Evolutionary conservation across 1,139 yeast species (phyloP).

Genomic region (Lizanozyma gosingica): DNA sequence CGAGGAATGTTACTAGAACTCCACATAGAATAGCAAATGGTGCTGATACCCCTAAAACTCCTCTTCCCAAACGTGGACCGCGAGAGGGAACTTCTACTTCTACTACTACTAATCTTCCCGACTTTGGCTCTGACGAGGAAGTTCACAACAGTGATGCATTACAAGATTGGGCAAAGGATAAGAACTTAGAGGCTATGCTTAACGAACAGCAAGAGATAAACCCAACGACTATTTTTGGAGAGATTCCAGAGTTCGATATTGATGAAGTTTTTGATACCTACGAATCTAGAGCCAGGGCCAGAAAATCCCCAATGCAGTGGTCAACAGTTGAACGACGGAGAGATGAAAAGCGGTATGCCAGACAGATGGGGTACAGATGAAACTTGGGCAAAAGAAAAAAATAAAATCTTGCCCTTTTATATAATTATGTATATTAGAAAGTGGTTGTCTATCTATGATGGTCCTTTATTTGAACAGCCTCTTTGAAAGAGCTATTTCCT

Average conservation of each 20-base stretch:
- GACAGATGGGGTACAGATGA: slow-evolving; percentile 42
- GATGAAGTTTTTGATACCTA: slow-evolving; percentile 56
- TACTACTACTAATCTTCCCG: slow-evolving; percentile 22
- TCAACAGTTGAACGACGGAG: slow-evolving; percentile 36
- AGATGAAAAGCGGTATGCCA: slow-evolving; percentile 41
- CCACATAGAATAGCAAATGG: neutral
- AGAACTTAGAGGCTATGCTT: slow-evolving; percentile 45
- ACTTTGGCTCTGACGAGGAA: slow-evolving; percentile 48
- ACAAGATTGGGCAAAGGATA: slow-evolving; percentile 68
- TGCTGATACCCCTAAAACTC: neutral
- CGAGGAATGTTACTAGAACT: neutral
- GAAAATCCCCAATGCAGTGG: slow-evolving; percentile 51
- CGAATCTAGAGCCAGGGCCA: slow-evolving; percentile 41
- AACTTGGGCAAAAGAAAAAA: neutral
- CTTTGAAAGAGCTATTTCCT: slow-evolving; percentile 50
- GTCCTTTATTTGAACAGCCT: slow-evolving; percentile 15
- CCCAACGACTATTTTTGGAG: slow-evolving; percentile 73
- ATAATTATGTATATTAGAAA: slow-evolving; percentile 1
- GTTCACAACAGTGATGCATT: slow-evolving; percentile 43
- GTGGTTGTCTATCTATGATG: neutral
- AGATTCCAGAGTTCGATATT: slow-evolving; percentile 58
- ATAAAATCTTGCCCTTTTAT: neutral
- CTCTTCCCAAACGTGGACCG: neutral
- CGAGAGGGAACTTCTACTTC: neutral
- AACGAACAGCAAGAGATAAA: slow-evolving; percentile 52